Evolutionary conservation across 768 basidiomycete genomes (phyloP).

Genomic region (Rickenella mellea): DNA sequence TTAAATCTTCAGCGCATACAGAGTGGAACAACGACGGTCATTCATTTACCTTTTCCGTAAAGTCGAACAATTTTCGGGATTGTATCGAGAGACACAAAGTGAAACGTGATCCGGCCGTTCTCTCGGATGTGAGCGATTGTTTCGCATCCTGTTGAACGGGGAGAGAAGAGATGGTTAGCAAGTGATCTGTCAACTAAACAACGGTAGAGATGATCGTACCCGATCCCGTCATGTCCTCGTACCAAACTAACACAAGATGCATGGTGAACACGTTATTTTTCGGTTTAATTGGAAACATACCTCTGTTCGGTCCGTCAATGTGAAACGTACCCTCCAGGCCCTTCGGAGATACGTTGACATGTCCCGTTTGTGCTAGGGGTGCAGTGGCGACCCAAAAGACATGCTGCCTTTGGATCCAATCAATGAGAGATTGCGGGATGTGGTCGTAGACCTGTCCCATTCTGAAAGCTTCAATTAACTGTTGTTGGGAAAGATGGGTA

Average conservation of each 20-base stretch:
- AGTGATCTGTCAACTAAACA: not conserved
- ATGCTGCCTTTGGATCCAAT: constrained; percentile 54
- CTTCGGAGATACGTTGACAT: constrained; percentile 64
- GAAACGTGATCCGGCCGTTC: constrained; percentile 50
- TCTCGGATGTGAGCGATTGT: constrained; percentile 53
- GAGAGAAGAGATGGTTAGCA: not conserved
- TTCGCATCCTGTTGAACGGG: constrained; percentile 34
- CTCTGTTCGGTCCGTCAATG: constrained; percentile 35
- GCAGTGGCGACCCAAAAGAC: constrained; percentile 68
- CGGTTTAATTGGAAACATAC: no score
- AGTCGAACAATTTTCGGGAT: constrained; percentile 47
- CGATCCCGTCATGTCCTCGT: constrained; percentile 65
- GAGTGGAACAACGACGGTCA: not conserved
- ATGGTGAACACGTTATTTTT: not conserved
- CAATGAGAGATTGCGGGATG: constrained; percentile 40
- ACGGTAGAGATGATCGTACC: constrained; percentile 27
- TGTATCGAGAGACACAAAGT: constrained; percentile 54
- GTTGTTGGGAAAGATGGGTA: no score
- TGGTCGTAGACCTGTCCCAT: constrained; percentile 54
- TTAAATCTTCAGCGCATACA: no score
- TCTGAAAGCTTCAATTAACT: no score
- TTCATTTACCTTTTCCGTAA: constrained; percentile 42
- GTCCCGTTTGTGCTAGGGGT: constrained; percentile 46
- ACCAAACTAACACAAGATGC: constrained; percentile 39
- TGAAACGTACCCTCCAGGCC: constrained; percentile 53